Percentiles rank a stretch among this genome's conserved stretches.
phyloP scores from a whole-genome alignment of 257 asterid species.

The Solanum chilense region DNA sequence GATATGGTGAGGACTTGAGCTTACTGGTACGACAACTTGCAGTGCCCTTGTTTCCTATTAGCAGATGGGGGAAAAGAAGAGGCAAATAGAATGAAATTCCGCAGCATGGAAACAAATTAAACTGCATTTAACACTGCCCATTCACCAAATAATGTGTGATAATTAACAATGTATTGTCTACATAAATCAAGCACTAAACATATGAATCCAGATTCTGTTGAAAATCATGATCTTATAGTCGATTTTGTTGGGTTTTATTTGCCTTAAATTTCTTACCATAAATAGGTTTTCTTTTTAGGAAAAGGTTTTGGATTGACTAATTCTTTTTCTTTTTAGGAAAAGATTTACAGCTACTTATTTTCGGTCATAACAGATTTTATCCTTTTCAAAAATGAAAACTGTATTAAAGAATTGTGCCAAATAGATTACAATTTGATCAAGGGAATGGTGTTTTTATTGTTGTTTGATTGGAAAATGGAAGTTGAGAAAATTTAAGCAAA shows the following conservation, averaged over 20 bases:
- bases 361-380: background rate
- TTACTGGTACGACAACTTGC: constrained; percentile 54
- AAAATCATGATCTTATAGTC: background rate
- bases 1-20: constrained; percentile 77
- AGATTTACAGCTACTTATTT: too few species aligned
- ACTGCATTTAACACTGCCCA: background rate
- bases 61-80: background rate
- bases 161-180: background rate
- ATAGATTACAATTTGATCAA: background rate
- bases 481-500: background rate
- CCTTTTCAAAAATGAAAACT: background rate
- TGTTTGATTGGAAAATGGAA: background rate
- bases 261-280: too few species aligned
- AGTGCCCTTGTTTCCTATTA: constrained; percentile 55
- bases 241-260: too few species aligned
- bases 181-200: background rate
- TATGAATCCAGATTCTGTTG: background rate
- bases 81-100: background rate
- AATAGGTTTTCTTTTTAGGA: too few species aligned
- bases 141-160: background rate
- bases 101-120: background rate
- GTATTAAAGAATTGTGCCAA: background rate
- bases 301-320: too few species aligned
- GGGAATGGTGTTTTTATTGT: background rate
- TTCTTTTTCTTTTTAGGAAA: too few species aligned